Conservation (phyloP, 805 yeast species). For the Suhomyces prunicola region DNA sequence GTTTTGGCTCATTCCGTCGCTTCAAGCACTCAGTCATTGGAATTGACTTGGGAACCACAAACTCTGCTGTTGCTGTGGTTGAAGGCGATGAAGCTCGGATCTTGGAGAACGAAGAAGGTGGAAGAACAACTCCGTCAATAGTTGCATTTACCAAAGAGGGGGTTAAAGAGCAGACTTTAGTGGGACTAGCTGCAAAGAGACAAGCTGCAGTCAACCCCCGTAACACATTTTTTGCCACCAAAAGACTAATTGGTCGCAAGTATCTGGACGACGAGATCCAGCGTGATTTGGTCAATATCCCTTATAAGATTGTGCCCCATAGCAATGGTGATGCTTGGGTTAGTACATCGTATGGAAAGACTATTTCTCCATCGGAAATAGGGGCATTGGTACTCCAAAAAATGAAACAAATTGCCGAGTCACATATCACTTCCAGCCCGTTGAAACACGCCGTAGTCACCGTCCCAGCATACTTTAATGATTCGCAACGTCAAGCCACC, state of each 20-base stretch:
- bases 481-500: slow-evolving; percentile 81
- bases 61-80: slow-evolving; percentile 80
- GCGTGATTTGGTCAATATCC: slow-evolving; percentile 58
- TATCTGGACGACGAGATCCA: slow-evolving; percentile 69
- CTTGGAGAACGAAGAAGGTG: slow-evolving; percentile 75
- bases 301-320: slow-evolving; percentile 59
- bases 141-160: slow-evolving; percentile 55
- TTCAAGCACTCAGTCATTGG: slow-evolving; percentile 51
- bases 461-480: slow-evolving; percentile 83
- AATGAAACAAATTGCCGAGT: slow-evolving; percentile 65
- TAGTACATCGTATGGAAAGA: slow-evolving; percentile 38
- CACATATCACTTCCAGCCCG: slow-evolving; percentile 29
- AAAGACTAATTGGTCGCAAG: slow-evolving; percentile 73
- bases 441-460: slow-evolving; percentile 76
- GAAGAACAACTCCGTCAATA: slow-evolving; percentile 75
- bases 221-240: slow-evolving; percentile 79
- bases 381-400: slow-evolving; percentile 62
- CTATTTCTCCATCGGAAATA: slow-evolving; percentile 66
- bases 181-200: slow-evolving; percentile 71
- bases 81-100: slow-evolving; percentile 61
- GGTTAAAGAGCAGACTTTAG: slow-evolving; percentile 28
- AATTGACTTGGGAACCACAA: slow-evolving; percentile 82
- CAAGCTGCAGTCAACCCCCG: slow-evolving; percentile 74
- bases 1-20: not conserved
- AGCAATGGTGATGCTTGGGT: slow-evolving; percentile 72